A percentile compares a stretch with the other conserved stretches of the same genome.
Conservation (phyloP, 805 yeast genomes). For the Yarrowia yakushimensis region DNA sequence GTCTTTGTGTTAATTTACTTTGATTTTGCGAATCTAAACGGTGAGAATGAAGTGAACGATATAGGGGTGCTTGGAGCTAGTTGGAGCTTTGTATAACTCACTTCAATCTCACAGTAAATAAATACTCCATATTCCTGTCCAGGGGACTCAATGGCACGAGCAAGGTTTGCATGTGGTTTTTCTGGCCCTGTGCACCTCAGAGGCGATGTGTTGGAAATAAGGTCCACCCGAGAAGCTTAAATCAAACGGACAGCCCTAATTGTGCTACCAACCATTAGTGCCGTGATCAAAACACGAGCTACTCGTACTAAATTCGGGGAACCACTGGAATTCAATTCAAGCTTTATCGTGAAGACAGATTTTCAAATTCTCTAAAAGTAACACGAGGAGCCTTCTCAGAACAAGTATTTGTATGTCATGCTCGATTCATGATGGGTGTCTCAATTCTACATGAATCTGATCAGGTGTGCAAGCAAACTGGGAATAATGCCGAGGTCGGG, state of each 20-base stretch:
- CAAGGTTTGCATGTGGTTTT: not conserved
- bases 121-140: not conserved
- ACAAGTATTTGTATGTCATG: not conserved
- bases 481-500: not conserved
- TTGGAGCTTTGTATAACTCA: no score
- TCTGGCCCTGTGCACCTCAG: conserved; percentile 2
- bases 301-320: no score
- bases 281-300: not conserved
- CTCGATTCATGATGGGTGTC: not conserved
- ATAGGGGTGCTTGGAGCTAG: not conserved
- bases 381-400: not conserved
- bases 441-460: not conserved
- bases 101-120: no score
- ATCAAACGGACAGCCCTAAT: not conserved
- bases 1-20: conserved; percentile 7
- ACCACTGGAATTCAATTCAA: no score
- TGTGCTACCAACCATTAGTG: not conserved
- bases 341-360: not conserved
- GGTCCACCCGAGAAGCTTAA: conserved; percentile 17
- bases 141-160: not conserved
- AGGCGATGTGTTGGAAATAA: not conserved
- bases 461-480: not conserved
- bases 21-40: not conserved
- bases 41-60: not conserved
- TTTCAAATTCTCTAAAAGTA: not conserved